These are phyloP conservation scores for Hemileccinum impolitum DNA, from an alignment of 768 basidiomycete species.

Conservation along the genomic window DNA sequence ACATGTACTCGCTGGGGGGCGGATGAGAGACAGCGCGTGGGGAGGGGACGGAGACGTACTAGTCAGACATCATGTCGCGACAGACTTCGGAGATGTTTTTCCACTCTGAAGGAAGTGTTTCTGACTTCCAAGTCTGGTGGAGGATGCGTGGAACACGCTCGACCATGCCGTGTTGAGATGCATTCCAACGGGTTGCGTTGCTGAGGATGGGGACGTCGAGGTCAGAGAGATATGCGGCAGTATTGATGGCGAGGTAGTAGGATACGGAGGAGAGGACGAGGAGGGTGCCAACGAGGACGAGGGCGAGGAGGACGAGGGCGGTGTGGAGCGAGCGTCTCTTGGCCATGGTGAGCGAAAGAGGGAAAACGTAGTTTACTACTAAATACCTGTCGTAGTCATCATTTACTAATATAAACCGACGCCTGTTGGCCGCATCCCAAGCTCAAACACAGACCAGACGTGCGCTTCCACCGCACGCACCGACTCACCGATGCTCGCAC, in stretches of 20 bases:
- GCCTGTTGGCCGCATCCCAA: constrained; percentile 43
- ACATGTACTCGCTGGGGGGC: constrained; percentile 77
- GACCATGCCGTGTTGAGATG: constrained; percentile 53
- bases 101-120: constrained; percentile 82
- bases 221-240: constrained; percentile 76
- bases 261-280: constrained; percentile 89
- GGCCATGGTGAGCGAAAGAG: constrained; percentile 30
- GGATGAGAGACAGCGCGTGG: constrained; percentile 12
- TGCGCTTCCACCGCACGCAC: constrained; percentile 47
- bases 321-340: constrained; percentile 45
- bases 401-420: constrained; percentile 6
- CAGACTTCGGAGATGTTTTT: constrained; percentile 76
- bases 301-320: constrained; percentile 56
- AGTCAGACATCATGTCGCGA: constrained; percentile 91
- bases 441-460: constrained; percentile 45
- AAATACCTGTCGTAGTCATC: neutral
- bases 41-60: constrained; percentile 55
- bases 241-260: constrained; percentile 81
- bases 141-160: constrained; percentile 89
- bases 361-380: constrained; percentile 3
- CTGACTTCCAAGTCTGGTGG: constrained; percentile 98
- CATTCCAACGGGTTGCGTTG: constrained; percentile 59
- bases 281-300: constrained; percentile 85
- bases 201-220: constrained; percentile 61
- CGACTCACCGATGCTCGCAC: constrained; percentile 50